phyloP scores from a whole-genome alignment of 768 basidiomycete species.

The Leccinum disarticulatum region DNA sequence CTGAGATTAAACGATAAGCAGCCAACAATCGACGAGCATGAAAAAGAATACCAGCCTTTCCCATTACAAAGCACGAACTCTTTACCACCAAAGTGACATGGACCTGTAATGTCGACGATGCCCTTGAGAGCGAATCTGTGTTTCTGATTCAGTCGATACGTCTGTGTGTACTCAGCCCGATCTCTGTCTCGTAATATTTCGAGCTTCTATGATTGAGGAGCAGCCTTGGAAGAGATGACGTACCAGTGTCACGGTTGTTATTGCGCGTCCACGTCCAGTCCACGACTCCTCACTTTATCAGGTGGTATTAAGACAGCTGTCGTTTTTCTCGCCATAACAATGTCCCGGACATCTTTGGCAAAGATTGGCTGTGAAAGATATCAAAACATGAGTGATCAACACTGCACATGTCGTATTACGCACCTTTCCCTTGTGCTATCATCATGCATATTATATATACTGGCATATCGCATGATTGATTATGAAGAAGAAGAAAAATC shows the following conservation, averaged over 20 bases:
- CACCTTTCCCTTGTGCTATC: conserved; percentile 44
- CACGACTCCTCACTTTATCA: conserved; percentile 22
- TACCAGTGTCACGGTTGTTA: conserved; percentile 4
- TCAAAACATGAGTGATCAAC: conserved; percentile 11
- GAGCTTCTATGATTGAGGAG: conserved; percentile 75
- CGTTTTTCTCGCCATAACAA: conserved; percentile 45
- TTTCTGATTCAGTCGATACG: conserved; percentile 39
- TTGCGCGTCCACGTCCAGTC: conserved; percentile 7
- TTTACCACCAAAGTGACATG: conserved; percentile 79
- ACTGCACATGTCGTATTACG: conserved; percentile 5
- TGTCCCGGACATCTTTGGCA: conserved; percentile 53
- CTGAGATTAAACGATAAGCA: conserved; percentile 35
- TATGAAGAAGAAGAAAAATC: background rate
- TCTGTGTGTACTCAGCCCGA: conserved; percentile 36
- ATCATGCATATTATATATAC: conserved; percentile 48
- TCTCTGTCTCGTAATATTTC: conserved; percentile 56
- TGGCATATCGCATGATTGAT: conserved; percentile 19
- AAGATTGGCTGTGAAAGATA: conserved; percentile 45
- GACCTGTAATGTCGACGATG: conserved; percentile 74
- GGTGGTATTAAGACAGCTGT: conserved; percentile 43
- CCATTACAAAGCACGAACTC: conserved; percentile 75
- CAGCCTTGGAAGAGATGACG: conserved; percentile 42
- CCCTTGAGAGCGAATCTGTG: conserved; percentile 76
- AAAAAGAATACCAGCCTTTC: conserved; percentile 48
- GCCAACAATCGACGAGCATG: background rate